These are phyloP conservation scores for Saccharum officinarum DNA, from an alignment of 176 grass and related monocot species.

Conservation along the genomic window DNA sequence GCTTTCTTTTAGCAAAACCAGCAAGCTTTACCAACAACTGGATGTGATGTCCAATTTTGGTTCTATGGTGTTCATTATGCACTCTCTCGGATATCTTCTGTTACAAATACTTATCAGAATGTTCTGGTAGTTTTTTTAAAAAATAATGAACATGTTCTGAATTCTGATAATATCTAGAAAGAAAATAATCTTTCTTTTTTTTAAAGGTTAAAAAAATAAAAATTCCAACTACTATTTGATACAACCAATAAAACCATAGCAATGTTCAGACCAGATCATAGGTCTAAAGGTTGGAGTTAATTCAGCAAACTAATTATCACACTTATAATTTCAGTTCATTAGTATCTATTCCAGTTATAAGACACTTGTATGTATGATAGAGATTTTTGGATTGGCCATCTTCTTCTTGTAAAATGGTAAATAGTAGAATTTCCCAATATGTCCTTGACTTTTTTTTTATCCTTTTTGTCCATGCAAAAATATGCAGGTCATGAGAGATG, in stretches of 20 bases:
- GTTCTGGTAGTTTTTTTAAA: background rate
- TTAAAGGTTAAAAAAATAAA: background rate
- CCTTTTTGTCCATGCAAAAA: background rate
- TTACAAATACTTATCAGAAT: background rate
- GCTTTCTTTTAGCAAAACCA: background rate
- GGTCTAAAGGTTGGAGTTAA: background rate
- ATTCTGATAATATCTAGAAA: background rate
- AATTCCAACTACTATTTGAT: background rate
- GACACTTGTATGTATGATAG: background rate
- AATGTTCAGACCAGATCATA: background rate
- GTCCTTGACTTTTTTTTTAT: background rate
- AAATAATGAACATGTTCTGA: background rate
- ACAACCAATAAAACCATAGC: background rate
- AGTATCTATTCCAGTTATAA: background rate
- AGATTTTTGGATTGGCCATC: background rate
- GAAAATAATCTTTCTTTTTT: background rate
- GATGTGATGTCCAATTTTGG: background rate
- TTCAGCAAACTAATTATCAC: background rate
- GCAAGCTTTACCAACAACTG: background rate
- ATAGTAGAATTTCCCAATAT: background rate
- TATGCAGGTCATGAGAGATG: slow-evolving; percentile 82
- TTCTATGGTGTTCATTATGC: background rate
- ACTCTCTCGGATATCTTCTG: background rate
- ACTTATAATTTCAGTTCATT: background rate
- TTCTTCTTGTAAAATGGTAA: slow-evolving; percentile 4